Percentiles rank a stretch among this genome's conserved stretches.
Conservation (phyloP, 2,329 filamentous ascomycete species). For the Myriosclerotinia scirpicola region DNA sequence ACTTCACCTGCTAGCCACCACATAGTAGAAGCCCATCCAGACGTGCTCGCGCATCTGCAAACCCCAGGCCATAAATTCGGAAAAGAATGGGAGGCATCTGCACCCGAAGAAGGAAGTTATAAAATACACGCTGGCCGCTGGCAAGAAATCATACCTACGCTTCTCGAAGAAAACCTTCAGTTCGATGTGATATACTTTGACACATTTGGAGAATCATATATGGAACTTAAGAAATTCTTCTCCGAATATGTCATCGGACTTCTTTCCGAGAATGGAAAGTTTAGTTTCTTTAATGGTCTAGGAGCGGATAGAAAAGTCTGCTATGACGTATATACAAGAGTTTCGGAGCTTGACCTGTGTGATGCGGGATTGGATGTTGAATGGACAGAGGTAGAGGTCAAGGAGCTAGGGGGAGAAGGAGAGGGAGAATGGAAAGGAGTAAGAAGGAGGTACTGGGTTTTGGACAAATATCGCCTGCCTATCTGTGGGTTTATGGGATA, state of each 20-base stretch:
- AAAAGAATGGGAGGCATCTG: slow-evolving; percentile 53
- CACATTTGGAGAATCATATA: slow-evolving; percentile 94
- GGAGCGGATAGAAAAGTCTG: slow-evolving; percentile 90
- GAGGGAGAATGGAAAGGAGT: slow-evolving; percentile 86
- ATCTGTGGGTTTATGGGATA: slow-evolving; percentile 66
- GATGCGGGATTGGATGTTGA: slow-evolving; percentile 89
- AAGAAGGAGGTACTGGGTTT: slow-evolving; percentile 83
- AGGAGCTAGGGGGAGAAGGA: slow-evolving; percentile 61
- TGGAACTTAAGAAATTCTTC: slow-evolving; percentile 82
- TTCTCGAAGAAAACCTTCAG: slow-evolving; percentile 66
- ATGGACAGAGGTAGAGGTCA: slow-evolving; percentile 75
- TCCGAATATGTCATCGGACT: slow-evolving; percentile 80
- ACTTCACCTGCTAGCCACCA: slow-evolving; percentile 68
- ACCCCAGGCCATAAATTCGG: slow-evolving; percentile 48
- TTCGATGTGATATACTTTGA: slow-evolving; percentile 96
- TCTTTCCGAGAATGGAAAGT: slow-evolving; percentile 69
- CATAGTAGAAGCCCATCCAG: slow-evolving; percentile 82
- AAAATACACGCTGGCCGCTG: slow-evolving; percentile 73
- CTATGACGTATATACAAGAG: slow-evolving; percentile 93
- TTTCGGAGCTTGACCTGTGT: slow-evolving; percentile 85
- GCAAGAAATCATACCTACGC: slow-evolving; percentile 73
- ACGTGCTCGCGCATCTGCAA: slow-evolving; percentile 66
- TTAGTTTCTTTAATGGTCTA: slow-evolving; percentile 87
- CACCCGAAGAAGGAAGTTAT: slow-evolving; percentile 58
- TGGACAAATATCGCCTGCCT: slow-evolving; percentile 75